phyloP scores from a whole-genome alignment of 2,329 filamentous ascomycete genomes.

The Fusarium piperis region DNA sequence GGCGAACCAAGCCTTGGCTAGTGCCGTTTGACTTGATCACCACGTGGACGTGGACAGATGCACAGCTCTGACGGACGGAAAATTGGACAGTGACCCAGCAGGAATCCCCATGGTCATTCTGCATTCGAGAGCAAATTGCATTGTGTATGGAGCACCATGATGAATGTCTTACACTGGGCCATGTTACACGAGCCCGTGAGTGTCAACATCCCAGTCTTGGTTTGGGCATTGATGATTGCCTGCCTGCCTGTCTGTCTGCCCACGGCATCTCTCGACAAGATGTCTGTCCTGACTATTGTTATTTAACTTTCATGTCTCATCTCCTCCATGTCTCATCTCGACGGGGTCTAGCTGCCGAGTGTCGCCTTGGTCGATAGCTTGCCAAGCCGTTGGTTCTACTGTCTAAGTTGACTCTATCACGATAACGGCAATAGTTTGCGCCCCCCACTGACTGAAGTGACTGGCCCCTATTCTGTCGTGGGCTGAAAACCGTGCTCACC shows the following conservation, averaged over 20 bases:
- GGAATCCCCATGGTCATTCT: neutral
- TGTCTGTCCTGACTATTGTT: neutral
- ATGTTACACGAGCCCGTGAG: neutral
- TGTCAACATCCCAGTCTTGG: neutral
- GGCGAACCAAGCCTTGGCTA: neutral
- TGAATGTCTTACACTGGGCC: neutral
- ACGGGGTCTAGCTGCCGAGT: neutral
- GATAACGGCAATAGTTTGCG: neutral
- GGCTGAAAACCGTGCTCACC: constrained; percentile 30
- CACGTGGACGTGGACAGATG: constrained; percentile 1
- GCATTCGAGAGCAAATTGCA: neutral
- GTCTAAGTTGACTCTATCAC: neutral
- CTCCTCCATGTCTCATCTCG: neutral
- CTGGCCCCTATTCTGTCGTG: constrained; percentile 18
- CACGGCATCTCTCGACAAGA: neutral
- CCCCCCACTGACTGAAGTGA: constrained; percentile 1
- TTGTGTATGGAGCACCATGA: neutral
- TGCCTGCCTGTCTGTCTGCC: neutral
- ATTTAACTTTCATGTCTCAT: neutral
- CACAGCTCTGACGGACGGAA: neutral
- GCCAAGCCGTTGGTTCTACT: neutral
- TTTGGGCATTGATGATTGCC: neutral
- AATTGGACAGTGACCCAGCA: neutral
- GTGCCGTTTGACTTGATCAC: constrained; percentile 14
- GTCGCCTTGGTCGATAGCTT: neutral